These are phyloP conservation scores for Leccinellum albellum DNA, from an alignment of 768 basidiomycete genomes.

Conservation along the genomic window DNA sequence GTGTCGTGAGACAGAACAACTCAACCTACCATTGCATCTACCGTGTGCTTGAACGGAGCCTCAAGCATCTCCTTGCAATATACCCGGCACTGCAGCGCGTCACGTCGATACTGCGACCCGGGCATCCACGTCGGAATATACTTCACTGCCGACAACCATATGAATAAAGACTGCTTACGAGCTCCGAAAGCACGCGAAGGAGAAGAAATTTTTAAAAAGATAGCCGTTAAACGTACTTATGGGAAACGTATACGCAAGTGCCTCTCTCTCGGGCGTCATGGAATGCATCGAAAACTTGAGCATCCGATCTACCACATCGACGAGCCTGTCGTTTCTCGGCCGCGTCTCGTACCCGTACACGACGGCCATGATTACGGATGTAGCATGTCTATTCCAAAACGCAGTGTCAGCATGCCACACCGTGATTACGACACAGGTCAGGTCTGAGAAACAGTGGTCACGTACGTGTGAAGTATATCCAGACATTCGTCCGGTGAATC, in stretches of 20 bases:
- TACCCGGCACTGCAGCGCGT: slow-evolving; percentile 9
- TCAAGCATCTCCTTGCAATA: slow-evolving; percentile 19
- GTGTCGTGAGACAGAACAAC: neutral
- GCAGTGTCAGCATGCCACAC: neutral
- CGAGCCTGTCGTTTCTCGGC: neutral
- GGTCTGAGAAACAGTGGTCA: neutral
- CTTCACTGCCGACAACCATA: neutral
- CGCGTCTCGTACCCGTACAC: slow-evolving; percentile 9
- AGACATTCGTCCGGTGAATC: neutral
- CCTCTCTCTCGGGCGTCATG: slow-evolving; percentile 4
- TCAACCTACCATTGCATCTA: neutral
- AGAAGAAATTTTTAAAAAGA: too few species aligned
- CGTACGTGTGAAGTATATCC: slow-evolving; percentile 12
- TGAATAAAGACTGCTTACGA: neutral
- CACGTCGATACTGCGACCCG: slow-evolving; percentile 1
- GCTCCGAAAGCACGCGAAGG: neutral
- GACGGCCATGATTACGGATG: slow-evolving; percentile 24
- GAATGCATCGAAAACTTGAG: neutral
- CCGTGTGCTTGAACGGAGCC: neutral
- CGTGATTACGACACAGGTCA: neutral
- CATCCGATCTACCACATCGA: neutral
- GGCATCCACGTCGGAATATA: slow-evolving; percentile 9
- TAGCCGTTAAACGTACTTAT: neutral
- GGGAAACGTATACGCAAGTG: neutral
- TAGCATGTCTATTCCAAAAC: slow-evolving; percentile 2